These are phyloP conservation scores for Epithemia pelagica DNA, from an alignment of 108 stramenopile genomes.

Conservation along the genomic window DNA sequence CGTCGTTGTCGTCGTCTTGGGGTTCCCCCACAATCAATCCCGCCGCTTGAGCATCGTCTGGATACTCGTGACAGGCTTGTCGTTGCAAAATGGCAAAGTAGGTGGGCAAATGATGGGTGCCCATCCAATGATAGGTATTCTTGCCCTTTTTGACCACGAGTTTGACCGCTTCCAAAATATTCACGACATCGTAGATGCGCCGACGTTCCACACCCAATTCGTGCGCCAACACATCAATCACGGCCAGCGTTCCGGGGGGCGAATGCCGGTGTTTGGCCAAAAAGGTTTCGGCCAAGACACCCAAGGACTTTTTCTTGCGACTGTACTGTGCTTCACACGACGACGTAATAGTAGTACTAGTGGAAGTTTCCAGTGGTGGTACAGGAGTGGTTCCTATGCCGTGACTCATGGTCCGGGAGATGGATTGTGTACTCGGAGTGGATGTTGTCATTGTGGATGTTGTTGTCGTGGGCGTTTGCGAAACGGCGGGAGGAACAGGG, in stretches of 20 bases:
- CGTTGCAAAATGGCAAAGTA: constrained; percentile 64
- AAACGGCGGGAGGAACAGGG: too few species aligned
- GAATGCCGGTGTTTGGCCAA: constrained; percentile 27
- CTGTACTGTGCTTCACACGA: too few species aligned
- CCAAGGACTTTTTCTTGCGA: constrained; percentile 81
- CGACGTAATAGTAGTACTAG: neutral
- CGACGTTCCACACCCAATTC: constrained; percentile 83
- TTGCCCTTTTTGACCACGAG: constrained; percentile 74
- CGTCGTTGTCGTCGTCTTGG: neutral
- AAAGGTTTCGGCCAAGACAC: constrained; percentile 66
- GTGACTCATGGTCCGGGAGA: neutral
- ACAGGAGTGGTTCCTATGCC: neutral
- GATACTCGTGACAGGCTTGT: constrained; percentile 44
- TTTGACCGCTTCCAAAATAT: constrained; percentile 82
- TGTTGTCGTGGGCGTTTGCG: too few species aligned
- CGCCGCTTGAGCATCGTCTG: constrained; percentile 23
- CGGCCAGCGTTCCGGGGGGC: constrained; percentile 21
- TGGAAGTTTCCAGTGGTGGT: neutral
- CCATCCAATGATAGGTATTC: constrained; percentile 89
- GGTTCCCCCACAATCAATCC: constrained; percentile 1
- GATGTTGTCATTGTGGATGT: too few species aligned
- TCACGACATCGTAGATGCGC: constrained; percentile 93
- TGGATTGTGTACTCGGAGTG: neutral
- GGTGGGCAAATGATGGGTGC: constrained; percentile 41
- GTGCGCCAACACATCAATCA: constrained; percentile 63